phyloP scores from a whole-genome alignment of 805 yeast genomes.

The Ogataea pilisensis region DNA sequence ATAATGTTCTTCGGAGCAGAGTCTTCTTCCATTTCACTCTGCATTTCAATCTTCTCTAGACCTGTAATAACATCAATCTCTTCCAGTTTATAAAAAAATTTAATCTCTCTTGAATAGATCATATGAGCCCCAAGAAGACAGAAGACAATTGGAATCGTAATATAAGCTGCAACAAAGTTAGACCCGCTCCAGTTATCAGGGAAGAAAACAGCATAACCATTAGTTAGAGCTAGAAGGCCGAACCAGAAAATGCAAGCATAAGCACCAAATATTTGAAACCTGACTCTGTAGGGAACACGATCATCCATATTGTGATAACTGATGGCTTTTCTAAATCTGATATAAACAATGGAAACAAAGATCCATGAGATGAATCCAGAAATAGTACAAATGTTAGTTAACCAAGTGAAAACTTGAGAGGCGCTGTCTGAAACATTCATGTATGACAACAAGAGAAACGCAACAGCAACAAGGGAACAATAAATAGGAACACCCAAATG shows the following conservation, averaged over 20 bases:
- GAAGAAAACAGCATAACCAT: conserved; percentile 64
- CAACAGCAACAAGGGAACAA: conserved; percentile 39
- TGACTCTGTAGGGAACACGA: conserved; percentile 55
- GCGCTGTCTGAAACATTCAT: conserved; percentile 52
- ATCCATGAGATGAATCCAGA: conserved; percentile 68
- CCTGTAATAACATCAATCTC: conserved; percentile 55
- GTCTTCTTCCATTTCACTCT: conserved; percentile 33
- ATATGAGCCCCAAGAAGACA: conserved; percentile 54
- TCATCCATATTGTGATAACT: conserved; percentile 46
- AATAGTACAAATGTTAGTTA: conserved; percentile 58
- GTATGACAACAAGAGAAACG: conserved; percentile 45
- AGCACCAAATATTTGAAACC: conserved; percentile 54
- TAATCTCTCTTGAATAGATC: conserved; percentile 36
- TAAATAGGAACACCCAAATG: conserved; percentile 54
- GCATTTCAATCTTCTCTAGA: conserved; percentile 51
- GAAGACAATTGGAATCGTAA: conserved; percentile 51
- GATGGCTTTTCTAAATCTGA: conserved; percentile 65
- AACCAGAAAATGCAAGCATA: conserved; percentile 47
- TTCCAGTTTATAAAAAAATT: conserved; percentile 45
- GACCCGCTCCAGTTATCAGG: conserved; percentile 36
- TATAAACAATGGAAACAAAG: conserved; percentile 45
- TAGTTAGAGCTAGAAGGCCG: conserved; percentile 52
- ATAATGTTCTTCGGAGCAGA: conserved; percentile 33
- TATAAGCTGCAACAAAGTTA: conserved; percentile 63
- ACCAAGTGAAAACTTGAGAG: conserved; percentile 56